Conservation (phyloP, 352 stramenopile genomes). For the Phytophthora foliorum region DNA sequence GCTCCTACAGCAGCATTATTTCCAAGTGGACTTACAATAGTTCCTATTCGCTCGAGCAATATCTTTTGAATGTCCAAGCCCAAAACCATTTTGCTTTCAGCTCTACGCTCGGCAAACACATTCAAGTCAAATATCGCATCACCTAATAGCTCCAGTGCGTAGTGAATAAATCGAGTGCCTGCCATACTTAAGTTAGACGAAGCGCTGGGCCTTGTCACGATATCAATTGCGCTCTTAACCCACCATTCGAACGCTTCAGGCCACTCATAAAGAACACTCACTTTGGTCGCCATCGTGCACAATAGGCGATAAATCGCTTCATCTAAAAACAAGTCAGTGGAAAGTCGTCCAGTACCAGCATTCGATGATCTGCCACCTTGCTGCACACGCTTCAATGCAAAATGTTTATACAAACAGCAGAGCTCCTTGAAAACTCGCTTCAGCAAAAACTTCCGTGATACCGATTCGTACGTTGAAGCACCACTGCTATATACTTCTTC, state of each 20-base stretch:
- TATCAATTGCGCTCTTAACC: slow-evolving; percentile 33
- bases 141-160: slow-evolving; percentile 31
- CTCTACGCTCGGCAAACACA: slow-evolving; percentile 5
- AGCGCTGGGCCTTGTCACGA: slow-evolving; percentile 13
- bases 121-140: slow-evolving; percentile 40
- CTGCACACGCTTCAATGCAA: slow-evolving; percentile 17
- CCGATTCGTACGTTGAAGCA: neutral
- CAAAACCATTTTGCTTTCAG: slow-evolving; percentile 18
- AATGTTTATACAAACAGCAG: slow-evolving; percentile 30
- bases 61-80: slow-evolving; percentile 43
- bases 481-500: slow-evolving; percentile 29
- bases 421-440: slow-evolving; percentile 26
- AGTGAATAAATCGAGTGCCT: slow-evolving; percentile 29
- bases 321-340: neutral
- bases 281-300: slow-evolving; percentile 27
- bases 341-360: slow-evolving; percentile 1
- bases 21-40: slow-evolving; percentile 35
- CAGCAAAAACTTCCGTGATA: slow-evolving; percentile 16
- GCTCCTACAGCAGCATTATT: neutral
- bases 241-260: slow-evolving; percentile 34
- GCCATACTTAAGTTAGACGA: slow-evolving; percentile 24
- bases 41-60: slow-evolving; percentile 44
- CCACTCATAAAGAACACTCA: slow-evolving; percentile 20
- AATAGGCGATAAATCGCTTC: slow-evolving; percentile 36
- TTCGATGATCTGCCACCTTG: neutral